Conservation (phyloP, 2,329 filamentous ascomycete species). For the Cercospora citrullina region DNA sequence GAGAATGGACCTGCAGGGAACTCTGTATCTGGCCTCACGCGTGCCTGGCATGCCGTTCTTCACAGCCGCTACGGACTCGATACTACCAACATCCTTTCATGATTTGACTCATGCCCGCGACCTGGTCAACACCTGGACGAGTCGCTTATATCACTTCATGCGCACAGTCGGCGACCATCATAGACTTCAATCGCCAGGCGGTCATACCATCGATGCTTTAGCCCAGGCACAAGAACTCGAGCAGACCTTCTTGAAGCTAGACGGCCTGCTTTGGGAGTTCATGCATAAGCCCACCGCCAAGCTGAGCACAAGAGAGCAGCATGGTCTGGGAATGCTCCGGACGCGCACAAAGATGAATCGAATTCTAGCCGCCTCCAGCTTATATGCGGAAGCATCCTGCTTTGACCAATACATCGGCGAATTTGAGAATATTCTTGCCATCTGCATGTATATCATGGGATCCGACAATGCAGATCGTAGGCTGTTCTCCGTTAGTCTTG, state of each 20-base stretch:
- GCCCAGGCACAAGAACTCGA: constrained; percentile 33
- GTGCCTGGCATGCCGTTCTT: constrained; percentile 35
- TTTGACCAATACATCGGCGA: constrained; percentile 33
- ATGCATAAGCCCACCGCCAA: constrained; percentile 34
- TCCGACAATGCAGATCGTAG: constrained; percentile 32
- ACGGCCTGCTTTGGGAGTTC: constrained; percentile 33
- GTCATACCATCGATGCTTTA: constrained; percentile 32
- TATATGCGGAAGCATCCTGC: constrained; percentile 32
- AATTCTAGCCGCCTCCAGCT: constrained; percentile 31
- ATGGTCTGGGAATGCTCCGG: constrained; percentile 35
- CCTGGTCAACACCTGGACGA: constrained; percentile 34
- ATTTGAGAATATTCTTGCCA: constrained; percentile 37
- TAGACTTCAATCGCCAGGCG: constrained; percentile 30
- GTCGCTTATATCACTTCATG: constrained; percentile 36
- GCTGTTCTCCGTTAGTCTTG: constrained; percentile 34
- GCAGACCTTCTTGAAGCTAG: constrained; percentile 31
- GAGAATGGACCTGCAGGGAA: constrained; percentile 36
- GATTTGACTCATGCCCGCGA: constrained; percentile 36
- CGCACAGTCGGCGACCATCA: constrained; percentile 32
- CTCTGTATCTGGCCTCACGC: constrained; percentile 32
- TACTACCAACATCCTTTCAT: constrained; percentile 30
- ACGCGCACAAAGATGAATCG: constrained; percentile 34
- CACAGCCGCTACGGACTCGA: constrained; percentile 31
- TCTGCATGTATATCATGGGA: constrained; percentile 34
- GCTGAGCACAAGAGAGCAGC: constrained; percentile 34